Conservation (phyloP, 805 yeast species). For the Yarrowia phangngaensis region DNA sequence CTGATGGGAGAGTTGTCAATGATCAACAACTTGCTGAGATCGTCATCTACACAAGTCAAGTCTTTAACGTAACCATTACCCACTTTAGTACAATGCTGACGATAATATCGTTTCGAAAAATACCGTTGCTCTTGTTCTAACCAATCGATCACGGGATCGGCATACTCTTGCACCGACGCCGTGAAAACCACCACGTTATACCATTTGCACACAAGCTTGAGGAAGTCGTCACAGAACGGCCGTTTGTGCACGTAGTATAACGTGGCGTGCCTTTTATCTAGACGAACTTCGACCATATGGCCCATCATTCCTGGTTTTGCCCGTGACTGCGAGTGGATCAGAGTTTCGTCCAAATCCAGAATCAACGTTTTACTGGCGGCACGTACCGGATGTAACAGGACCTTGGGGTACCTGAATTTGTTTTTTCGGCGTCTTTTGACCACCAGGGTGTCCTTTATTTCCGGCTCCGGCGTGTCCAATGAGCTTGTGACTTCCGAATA, state of each 20-base stretch:
- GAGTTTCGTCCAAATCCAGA: conserved; percentile 88
- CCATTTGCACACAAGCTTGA: conserved; percentile 77
- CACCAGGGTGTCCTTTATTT: too few relatives aligned
- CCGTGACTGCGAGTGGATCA: conserved; percentile 84
- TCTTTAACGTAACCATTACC: conserved; percentile 83
- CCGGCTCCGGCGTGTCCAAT: too few relatives aligned
- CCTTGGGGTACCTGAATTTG: conserved; percentile 21
- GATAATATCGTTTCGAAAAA: conserved; percentile 62
- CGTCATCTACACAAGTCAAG: conserved; percentile 49
- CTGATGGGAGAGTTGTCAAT: conserved; percentile 93
- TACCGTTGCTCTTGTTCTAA: conserved; percentile 61
- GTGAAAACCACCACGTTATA: conserved; percentile 87
- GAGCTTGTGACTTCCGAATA: too few relatives aligned
- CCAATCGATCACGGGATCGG: conserved; percentile 95
- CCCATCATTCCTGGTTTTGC: conserved; percentile 46
- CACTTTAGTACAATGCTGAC: conserved; percentile 68
- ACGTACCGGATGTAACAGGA: conserved; percentile 15
- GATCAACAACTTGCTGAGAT: conserved; percentile 65
- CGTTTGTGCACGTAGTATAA: conserved; percentile 87
- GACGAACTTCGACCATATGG: conserved; percentile 77
- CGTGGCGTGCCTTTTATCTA: conserved; percentile 63
- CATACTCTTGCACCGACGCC: conserved; percentile 90
- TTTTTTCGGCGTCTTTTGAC: conserved; percentile 5
- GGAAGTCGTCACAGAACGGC: conserved; percentile 84
- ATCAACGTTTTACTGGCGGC: conserved; percentile 61